phyloP scores from a whole-genome alignment of 805 yeast genomes.

The Wickerhamiella alocasiicola region DNA sequence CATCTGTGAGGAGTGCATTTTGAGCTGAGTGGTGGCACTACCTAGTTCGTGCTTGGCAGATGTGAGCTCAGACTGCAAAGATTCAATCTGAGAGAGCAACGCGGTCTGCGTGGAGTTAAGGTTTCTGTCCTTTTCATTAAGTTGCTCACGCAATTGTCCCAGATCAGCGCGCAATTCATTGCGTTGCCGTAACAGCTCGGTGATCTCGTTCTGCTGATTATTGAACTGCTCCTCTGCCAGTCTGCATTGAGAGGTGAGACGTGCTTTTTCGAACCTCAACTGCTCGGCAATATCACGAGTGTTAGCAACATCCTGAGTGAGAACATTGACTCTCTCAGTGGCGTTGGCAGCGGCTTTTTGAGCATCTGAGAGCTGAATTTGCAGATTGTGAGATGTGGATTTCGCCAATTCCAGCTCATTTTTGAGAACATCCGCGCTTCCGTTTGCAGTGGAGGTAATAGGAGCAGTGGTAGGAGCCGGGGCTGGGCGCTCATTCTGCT shows the following conservation, averaged over 20 bases:
- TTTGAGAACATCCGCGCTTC: not conserved
- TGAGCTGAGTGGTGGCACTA: conserved; percentile 40
- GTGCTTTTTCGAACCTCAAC: conserved; percentile 1
- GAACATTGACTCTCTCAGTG: not conserved
- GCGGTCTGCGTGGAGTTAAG: conserved; percentile 42
- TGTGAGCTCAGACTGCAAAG: conserved; percentile 37
- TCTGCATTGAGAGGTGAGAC: conserved; percentile 1
- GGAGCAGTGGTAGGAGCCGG: too few relatives aligned
- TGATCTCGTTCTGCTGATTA: conserved; percentile 1
- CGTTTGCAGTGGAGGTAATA: not conserved
- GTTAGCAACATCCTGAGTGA: not conserved
- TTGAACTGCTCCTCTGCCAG: not conserved
- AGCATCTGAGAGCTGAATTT: not conserved
- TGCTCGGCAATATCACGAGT: conserved; percentile 7
- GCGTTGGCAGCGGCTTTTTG: conserved; percentile 2
- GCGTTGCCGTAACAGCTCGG: not conserved
- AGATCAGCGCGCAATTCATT: not conserved
- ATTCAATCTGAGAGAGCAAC: conserved; percentile 37
- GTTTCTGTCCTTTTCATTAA: conserved; percentile 29
- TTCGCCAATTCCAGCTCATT: conserved; percentile 1
- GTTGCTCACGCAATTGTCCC: not conserved
- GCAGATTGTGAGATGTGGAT: not conserved
- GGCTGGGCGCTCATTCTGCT: too few relatives aligned
- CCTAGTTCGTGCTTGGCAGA: conserved; percentile 35
- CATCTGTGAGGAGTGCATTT: conserved; percentile 37